Evolutionary conservation across 805 yeast genomes (phyloP), one percentile per base, ranked within the genome.

Genomic region (Teunomyces gatunensis): DNA sequence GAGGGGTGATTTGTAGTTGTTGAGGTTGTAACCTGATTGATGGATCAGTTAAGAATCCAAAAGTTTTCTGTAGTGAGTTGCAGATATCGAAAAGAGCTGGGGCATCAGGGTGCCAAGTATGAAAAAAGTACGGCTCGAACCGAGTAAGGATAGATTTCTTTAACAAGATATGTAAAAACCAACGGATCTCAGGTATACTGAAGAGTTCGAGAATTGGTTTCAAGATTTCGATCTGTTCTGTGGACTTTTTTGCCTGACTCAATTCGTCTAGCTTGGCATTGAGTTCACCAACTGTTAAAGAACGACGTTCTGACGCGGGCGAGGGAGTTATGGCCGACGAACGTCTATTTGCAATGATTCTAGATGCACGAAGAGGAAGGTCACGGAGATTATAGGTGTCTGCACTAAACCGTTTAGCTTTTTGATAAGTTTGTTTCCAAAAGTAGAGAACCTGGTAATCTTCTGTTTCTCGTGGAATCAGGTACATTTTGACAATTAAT

Each of bases 21-120:
- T 60, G 52, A 1, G 68, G 62, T 0, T 74, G 58, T 9, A 87
- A 63, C 37, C 83, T 61, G 12, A 56, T 50, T 0, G 54, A 50
- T 0, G 83, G 81, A 54, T 85, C 84, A 46, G 69, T 60, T 6
- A 89, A 67, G 60, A 75, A 70, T 49, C 67, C 54, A 51, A 89
- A 81, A 1, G 87, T 84, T 7, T 75, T 67, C 51, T 80, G 74
- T 42, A 90, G 63, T 56, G 81, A 81, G 46, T 82, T 80, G 3
- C 89, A 86, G 5, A 87, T 81, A 49, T 83, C 80, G 51, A 75
- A 80, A 23, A 87, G 76, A 3, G 74, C 75, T 7, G 74, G 68
- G 0, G 95, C 92, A 61, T 89, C 91, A 0, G 90, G 89, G 63
- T 89, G 95, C 88, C 91, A 90, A 25, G 67, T 55, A 4, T 64